Evolutionary conservation across 192 early-diverging fungal genomes (phyloP), one percentile per base, ranked within the genome.

Genomic region (Backusella circina): DNA sequence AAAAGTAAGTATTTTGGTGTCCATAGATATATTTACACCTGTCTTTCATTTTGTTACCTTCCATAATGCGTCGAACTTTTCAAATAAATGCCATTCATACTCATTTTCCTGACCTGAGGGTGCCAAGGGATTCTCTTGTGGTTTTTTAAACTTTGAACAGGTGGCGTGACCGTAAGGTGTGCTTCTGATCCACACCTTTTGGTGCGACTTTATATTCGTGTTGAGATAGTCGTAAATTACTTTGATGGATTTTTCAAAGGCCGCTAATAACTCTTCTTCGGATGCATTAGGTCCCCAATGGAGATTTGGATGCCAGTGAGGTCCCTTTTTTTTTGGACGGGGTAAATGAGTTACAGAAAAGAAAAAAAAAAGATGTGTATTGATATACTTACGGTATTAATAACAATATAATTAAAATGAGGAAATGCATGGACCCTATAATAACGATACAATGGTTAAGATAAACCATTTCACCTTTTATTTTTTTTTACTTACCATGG

Each of bases 41-140:
- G 13, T 47, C 16, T 16, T 35, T 67, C 12, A 39, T 18, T 39
- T 38, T 69, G 1, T 30, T 23, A 73, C 77, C 61, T 74, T 76
- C 81, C 77, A 82, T 1, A 82, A 21, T 21, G 47, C n/a, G 37
- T 79, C 77, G 66, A 82, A 78, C n/a, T 64, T 26, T 35, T 35
- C 32, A 35, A 82, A 79, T 18, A 79, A 33, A 71, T 82, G 75
- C 81, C 81, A 82, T 38, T 82, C 75, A 47, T 82, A 79, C 37
- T 78, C 75, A n/a, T 72, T 71, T 18, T 70, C 65, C 31, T 71
- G 39, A 10, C 75, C 77, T 18, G 77, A 79, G 16, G 81, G 81
- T 37, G 65, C 28, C 0, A 68, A 18, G 5, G 75, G 75, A 35
- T n/a, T 73, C 0, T 33, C 30, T 26, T 44, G 51, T 15, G 81